Evolutionary conservation across 208 protist genomes (phyloP), one percentile per base, ranked within the genome.

Genomic region (Leishmania lainsoni): DNA sequence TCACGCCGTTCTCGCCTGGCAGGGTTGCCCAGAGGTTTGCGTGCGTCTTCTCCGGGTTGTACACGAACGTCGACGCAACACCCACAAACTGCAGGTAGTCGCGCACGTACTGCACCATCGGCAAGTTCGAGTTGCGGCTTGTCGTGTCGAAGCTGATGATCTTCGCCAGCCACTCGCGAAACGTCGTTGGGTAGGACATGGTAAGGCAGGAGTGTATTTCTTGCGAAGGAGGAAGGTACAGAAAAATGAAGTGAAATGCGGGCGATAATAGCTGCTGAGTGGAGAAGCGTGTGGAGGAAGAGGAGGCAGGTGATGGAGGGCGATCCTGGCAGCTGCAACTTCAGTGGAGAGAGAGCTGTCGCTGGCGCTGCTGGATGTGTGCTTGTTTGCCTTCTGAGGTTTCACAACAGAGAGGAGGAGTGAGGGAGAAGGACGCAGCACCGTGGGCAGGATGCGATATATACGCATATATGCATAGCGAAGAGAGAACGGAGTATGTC

Each of bases 21-120:
- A 94, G 81, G 58, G 89, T 93, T 26, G 88, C 91, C 86, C 79
- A 89, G 73, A 94, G 83, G 79, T 92, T 91, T 35, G 91, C 87
- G 52, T 93, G 83, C 29, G 79, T 89, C 73, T 86, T 85, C 42
- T 78, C 85, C 20, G 78, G 71, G 78, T 89, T 70, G 83, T 87
- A 79, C 61, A 87, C 71, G n/a, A 89, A 78, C 66, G 82, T 81
- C 58, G 86, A 84, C 79, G 75, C 58, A 17, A 89, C 78, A 54
- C 83, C 83, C 9, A 89, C 42, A 1, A 42, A 71, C 81, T 76
- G 68, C 52, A 92, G 80, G 79, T 87, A 82, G 20, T 61, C 85
- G 48, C 54, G 75, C 65, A 89, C 81, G 86, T 85, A 93, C 52
- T 91, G 52, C 51, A 92, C 84, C 51, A 91, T 81, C 32, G 87